Percentiles rank a stretch among this genome's conserved stretches.
Evolutionary conservation across 106 monocot species (phyloP).

Genomic region (Allium sativum): DNA sequence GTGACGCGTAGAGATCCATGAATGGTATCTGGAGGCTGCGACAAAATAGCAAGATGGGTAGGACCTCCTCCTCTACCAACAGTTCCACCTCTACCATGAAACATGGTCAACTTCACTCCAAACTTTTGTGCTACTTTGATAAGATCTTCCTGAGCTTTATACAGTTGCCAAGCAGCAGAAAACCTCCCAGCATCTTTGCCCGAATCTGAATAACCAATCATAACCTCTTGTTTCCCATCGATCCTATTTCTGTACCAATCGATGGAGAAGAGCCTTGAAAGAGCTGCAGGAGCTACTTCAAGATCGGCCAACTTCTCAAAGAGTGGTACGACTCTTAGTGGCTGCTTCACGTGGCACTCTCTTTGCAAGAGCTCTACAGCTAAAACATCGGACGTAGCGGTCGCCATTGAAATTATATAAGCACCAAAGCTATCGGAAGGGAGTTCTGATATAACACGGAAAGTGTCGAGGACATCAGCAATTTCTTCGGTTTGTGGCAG

Average conservation of each 20-base stretch:
- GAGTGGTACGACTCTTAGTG: slow-evolving; percentile 73
- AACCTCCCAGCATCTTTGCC: slow-evolving; percentile 85
- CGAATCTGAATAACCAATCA: slow-evolving; percentile 94
- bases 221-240: slow-evolving; percentile 83
- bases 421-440: slow-evolving; percentile 85
- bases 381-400: slow-evolving; percentile 73
- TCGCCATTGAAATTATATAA: slow-evolving; percentile 96
- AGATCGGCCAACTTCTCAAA: slow-evolving; percentile 93
- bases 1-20: slow-evolving; percentile 48
- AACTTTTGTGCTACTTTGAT: slow-evolving; percentile 68
- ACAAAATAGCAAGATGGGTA: slow-evolving; percentile 73
- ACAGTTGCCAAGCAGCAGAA: slow-evolving; percentile 92
- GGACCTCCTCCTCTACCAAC: slow-evolving; percentile 88
- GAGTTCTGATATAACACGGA: slow-evolving; percentile 72
- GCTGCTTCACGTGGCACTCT: slow-evolving; percentile 54
- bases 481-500: slow-evolving; percentile 81
- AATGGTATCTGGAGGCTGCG: slow-evolving; percentile 82
- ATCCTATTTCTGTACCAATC: slow-evolving; percentile 78
- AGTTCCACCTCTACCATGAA: slow-evolving; percentile 87
- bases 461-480: slow-evolving; percentile 71
- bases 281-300: slow-evolving; percentile 71
- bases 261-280: slow-evolving; percentile 61
- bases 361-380: slow-evolving; percentile 72
- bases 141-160: slow-evolving; percentile 81
- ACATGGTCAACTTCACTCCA: slow-evolving; percentile 92